These are phyloP conservation scores for Nitzschia sp. DNA, from an alignment of 108 stramenopile genomes.

Conservation along the genomic window DNA sequence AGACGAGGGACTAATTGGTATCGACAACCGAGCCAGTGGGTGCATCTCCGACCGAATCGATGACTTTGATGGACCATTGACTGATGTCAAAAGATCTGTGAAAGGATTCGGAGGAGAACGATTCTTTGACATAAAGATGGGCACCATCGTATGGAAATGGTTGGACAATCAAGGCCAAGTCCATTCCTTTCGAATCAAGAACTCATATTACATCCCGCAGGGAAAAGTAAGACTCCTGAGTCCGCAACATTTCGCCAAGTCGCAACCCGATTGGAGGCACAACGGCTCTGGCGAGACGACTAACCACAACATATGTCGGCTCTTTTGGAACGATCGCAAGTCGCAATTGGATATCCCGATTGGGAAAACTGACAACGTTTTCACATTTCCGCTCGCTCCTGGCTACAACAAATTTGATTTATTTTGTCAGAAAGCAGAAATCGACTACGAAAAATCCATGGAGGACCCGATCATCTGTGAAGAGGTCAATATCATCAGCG, in stretches of 20 bases:
- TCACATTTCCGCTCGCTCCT: no score
- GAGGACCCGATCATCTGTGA: no score
- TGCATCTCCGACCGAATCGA: not conserved
- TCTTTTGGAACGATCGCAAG: no score
- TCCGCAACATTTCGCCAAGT: conserved; percentile 53
- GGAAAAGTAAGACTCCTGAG: conserved; percentile 26
- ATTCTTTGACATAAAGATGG: not conserved
- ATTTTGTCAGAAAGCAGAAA: no score
- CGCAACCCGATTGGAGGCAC: no score
- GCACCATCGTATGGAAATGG: conserved; percentile 12
- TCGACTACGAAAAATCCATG: no score
- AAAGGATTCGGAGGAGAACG: conserved; percentile 18
- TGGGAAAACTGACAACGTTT: no score
- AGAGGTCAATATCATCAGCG: no score
- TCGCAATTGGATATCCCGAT: no score
- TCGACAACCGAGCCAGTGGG: conserved; percentile 9
- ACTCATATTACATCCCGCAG: conserved; percentile 35
- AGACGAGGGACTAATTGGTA: conserved; percentile 2
- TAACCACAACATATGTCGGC: no score
- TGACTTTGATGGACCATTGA: conserved; percentile 15
- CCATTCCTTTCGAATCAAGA: conserved; percentile 32
- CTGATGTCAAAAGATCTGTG: not conserved
- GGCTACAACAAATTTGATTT: no score
- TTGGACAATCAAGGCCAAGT: conserved; percentile 31
- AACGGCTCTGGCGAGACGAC: no score